These are phyloP conservation scores for Stephanocyclus meneghinianus DNA, from an alignment of 352 stramenopile species.

Conservation along the genomic window DNA sequence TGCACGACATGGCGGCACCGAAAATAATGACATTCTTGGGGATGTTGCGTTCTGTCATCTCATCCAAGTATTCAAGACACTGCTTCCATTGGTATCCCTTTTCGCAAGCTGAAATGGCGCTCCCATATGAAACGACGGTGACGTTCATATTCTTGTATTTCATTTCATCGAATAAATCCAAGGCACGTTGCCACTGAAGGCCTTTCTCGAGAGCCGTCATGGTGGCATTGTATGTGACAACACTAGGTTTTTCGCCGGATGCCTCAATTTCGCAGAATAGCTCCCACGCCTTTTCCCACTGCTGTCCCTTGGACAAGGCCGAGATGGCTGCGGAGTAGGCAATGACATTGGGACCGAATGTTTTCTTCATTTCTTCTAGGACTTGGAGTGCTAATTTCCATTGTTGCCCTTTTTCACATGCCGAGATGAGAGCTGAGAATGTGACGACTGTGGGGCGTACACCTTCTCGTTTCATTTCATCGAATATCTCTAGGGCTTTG, in stretches of 20 bases:
- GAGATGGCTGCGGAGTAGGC: slow-evolving; percentile 81
- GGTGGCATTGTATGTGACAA: slow-evolving; percentile 81
- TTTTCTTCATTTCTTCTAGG: slow-evolving; percentile 78
- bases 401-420: slow-evolving; percentile 75
- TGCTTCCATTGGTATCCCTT: slow-evolving; percentile 75
- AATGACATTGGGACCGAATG: slow-evolving; percentile 76
- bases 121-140: slow-evolving; percentile 78
- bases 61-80: slow-evolving; percentile 79
- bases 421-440: slow-evolving; percentile 79
- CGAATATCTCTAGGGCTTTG: slow-evolving; percentile 77
- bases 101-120: slow-evolving; percentile 76
- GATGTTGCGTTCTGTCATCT: slow-evolving; percentile 81
- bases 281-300: slow-evolving; percentile 78
- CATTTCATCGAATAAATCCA: slow-evolving; percentile 84
- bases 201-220: slow-evolving; percentile 80
- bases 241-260: slow-evolving; percentile 68
- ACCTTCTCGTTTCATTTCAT: slow-evolving; percentile 78
- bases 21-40: slow-evolving; percentile 84
- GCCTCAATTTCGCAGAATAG: slow-evolving; percentile 80
- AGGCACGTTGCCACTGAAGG: slow-evolving; percentile 76
- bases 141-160: slow-evolving; percentile 78
- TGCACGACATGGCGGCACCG: slow-evolving; percentile 80
- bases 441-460: slow-evolving; percentile 76
- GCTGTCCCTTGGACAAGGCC: slow-evolving; percentile 75
- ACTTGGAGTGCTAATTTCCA: slow-evolving; percentile 78